Evolutionary conservation across 371 early-diverging fungal species (phyloP), one percentile per base, ranked within the genome.

Genomic region (Mortierella sp.): DNA sequence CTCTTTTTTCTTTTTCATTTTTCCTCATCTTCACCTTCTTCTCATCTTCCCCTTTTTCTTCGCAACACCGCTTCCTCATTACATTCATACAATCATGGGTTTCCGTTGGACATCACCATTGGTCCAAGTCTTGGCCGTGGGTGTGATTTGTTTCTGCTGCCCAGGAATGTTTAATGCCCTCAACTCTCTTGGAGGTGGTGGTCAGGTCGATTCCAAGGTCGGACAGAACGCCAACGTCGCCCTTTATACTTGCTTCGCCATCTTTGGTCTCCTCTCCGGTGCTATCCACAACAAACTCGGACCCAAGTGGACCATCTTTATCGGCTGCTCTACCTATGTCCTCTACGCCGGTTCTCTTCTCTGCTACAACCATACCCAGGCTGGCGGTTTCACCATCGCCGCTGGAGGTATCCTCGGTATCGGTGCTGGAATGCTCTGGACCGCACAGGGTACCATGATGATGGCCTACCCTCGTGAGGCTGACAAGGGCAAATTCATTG

Each of bases 141-240:
- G 93, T 7, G 76, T 94, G 32, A 91, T 94, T 60, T 93, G 93
- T 75, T 89, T 94, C 67, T 89, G 91, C 58, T 92, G 93, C 40
- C 70, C 95, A 8, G 95, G 94, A 63, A 93, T 95, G 94, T 95
- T 89, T 82, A 95, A 95, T 63, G 95, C 93, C 37, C 84, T 94
- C 35, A 91, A 87, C 83, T 89, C 90, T n/a, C 83, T 91, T 66
- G 92, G 92, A 29, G 91, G 90, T 54, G 91, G 89, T 62, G 93
- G 93, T 12, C 91, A 91, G 60, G 76, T 90, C 19, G 89, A 93
- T 81, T 86, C 86, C 19, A 86, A 84, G 2, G 86, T 91, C 22
- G 88, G 86, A 1, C 88, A 91, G 77, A 91, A 93, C 61, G 94
- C 93, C 51, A 93, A 92, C 71, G 90, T 90, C 28, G 94, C 92